These are phyloP conservation scores for Penicillium sp. DNA, from an alignment of 2,329 filamentous ascomycete genomes.

Conservation along the genomic window DNA sequence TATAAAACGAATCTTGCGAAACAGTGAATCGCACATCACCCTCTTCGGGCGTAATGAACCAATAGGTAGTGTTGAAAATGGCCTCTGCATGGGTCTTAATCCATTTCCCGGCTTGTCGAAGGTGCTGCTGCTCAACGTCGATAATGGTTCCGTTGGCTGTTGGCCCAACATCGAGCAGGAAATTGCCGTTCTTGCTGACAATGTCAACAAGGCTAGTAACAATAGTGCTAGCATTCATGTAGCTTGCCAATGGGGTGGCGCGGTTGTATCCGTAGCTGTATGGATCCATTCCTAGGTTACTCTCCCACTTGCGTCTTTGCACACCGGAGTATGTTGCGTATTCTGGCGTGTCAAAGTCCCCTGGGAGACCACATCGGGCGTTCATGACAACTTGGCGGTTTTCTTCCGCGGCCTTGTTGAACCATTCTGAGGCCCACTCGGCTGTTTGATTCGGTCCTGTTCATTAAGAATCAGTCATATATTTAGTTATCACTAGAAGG, in stretches of 20 bases:
- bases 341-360: slow-evolving; percentile 63
- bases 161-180: slow-evolving; percentile 58
- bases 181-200: slow-evolving; percentile 57
- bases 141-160: slow-evolving; percentile 56
- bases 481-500: neutral
- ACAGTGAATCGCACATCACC: slow-evolving; percentile 53
- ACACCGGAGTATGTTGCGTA: slow-evolving; percentile 53
- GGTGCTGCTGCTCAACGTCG: slow-evolving; percentile 47
- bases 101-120: slow-evolving; percentile 56
- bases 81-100: slow-evolving; percentile 55
- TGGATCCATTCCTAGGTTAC: slow-evolving; percentile 60
- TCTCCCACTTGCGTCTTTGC: slow-evolving; percentile 60
- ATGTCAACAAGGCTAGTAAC: slow-evolving; percentile 54
- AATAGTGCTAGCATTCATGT: slow-evolving; percentile 54
- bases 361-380: slow-evolving; percentile 56
- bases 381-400: slow-evolving; percentile 57
- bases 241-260: slow-evolving; percentile 50
- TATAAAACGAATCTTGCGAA: slow-evolving; percentile 55
- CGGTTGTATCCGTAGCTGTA: slow-evolving; percentile 61
- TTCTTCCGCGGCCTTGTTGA: slow-evolving; percentile 39
- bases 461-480: neutral
- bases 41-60: slow-evolving; percentile 50
- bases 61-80: slow-evolving; percentile 59
- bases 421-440: slow-evolving; percentile 45
- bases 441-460: slow-evolving; percentile 43